These are phyloP conservation scores for Aureobasidium sp. DNA, from an alignment of 2,329 filamentous ascomycete genomes.

Conservation along the genomic window DNA sequence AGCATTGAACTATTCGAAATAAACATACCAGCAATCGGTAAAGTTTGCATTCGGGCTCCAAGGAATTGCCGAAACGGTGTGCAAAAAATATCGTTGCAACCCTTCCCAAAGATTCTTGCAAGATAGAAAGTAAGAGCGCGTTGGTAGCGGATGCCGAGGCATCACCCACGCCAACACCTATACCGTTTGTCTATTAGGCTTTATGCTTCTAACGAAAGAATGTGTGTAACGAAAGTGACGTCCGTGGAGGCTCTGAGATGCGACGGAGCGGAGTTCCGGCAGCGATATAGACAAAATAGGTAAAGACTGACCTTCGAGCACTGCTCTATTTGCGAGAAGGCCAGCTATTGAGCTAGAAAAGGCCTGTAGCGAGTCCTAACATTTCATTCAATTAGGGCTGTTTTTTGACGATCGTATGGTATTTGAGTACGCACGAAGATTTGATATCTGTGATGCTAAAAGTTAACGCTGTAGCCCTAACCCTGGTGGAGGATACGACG, in stretches of 20 bases:
- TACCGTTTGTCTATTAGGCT: not conserved
- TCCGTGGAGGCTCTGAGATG: not conserved
- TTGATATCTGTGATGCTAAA: slow-evolving; percentile 47
- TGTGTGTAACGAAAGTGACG: not conserved
- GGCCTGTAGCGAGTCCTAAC: slow-evolving; percentile 67
- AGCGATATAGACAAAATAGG: not conserved
- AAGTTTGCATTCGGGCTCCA: slow-evolving; percentile 85
- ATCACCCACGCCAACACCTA: slow-evolving; percentile 75
- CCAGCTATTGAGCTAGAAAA: slow-evolving; percentile 76
- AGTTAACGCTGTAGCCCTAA: not conserved
- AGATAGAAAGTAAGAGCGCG: slow-evolving; percentile 71
- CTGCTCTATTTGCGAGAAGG: slow-evolving; percentile 71
- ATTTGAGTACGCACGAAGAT: slow-evolving; percentile 47
- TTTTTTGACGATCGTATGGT: not conserved
- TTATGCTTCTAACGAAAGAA: not conserved
- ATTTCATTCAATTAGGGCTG: not conserved
- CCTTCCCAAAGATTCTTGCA: slow-evolving; percentile 73
- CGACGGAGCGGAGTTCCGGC: not conserved
- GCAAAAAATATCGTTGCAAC: slow-evolving; percentile 83
- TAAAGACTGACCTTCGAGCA: slow-evolving; percentile 54
- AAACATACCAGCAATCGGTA: slow-evolving; percentile 58
- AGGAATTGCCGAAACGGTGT: slow-evolving; percentile 67
- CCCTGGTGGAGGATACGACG: slow-evolving; percentile 22
- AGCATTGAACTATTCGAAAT: not conserved
- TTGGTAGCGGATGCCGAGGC: slow-evolving; percentile 68